Conservation (phyloP, 2,329 filamentous ascomycete genomes). For the Diplodia intermedia region DNA sequence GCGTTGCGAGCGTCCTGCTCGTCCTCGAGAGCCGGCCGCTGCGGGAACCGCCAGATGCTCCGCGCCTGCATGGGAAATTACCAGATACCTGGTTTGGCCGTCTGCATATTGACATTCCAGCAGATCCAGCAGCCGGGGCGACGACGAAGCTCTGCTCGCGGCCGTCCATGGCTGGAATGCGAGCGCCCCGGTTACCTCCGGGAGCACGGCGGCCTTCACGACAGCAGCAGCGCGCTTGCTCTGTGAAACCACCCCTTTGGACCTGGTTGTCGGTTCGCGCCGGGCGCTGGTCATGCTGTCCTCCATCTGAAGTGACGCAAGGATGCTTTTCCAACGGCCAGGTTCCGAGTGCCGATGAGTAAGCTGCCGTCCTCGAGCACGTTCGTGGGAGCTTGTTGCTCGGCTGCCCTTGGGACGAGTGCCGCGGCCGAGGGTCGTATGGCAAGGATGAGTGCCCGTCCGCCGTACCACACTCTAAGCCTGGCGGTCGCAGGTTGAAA, state of each 20-base stretch:
- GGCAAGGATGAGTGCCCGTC: constrained; percentile 6
- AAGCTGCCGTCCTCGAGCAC: constrained; percentile 20
- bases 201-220: constrained; percentile 22
- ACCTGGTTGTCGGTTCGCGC: constrained; percentile 32
- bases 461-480: constrained; percentile 6
- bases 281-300: constrained; percentile 27
- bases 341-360: constrained; percentile 29
- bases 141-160: constrained; percentile 15
- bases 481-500: constrained; percentile 14
- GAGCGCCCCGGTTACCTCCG: constrained; percentile 24
- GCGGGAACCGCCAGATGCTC: not conserved
- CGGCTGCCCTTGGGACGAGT: not conserved
- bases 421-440: constrained; percentile 18
- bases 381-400: constrained; percentile 21
- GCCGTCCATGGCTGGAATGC: constrained; percentile 23
- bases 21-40: not conserved
- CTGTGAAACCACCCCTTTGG: constrained; percentile 25
- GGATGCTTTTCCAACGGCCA: constrained; percentile 30
- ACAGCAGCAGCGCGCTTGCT: constrained; percentile 22
- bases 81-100: constrained; percentile 32
- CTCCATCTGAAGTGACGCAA: constrained; percentile 29
- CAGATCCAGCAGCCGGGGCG: constrained; percentile 28
- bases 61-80: constrained; percentile 29
- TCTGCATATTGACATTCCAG: constrained; percentile 33
- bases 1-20: not conserved